phyloP scores from a whole-genome alignment of 73 alveolate species.

The Paramecium pentaurelia region DNA sequence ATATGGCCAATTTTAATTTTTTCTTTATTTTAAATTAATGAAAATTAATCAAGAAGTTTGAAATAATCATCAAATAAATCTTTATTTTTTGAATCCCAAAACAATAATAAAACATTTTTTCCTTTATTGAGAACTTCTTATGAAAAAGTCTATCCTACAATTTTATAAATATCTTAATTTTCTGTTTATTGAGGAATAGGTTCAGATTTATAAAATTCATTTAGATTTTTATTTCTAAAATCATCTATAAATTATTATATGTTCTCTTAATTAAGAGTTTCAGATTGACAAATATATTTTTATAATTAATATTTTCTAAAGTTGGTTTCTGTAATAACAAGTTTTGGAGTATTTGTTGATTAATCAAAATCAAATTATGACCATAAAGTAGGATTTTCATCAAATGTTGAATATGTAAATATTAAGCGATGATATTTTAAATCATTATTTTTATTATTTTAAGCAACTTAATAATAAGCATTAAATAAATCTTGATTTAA shows the following conservation, averaged over 20 bases:
- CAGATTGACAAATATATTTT: constrained; percentile 3
- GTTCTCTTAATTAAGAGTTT: neutral
- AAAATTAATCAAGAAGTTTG: neutral
- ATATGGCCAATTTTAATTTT: neutral
- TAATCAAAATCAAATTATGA: neutral
- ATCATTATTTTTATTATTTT: neutral
- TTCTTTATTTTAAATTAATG: neutral
- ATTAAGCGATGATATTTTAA: neutral
- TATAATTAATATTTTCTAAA: constrained; percentile 33
- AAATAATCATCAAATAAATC: neutral
- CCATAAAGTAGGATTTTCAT: constrained; percentile 4
- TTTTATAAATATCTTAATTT: neutral
- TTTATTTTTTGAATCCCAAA: constrained; percentile 36
- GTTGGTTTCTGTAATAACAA: constrained; percentile 36
- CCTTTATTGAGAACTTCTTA: neutral
- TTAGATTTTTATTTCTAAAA: neutral
- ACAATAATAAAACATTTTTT: neutral
- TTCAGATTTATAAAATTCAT: neutral
- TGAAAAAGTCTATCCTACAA: constrained; percentile 1
- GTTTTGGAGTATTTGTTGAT: neutral
- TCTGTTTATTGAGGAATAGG: neutral
- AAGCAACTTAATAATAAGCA: neutral
- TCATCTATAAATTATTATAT: neutral
- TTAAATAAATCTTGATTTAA: neutral
- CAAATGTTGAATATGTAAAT: neutral